A percentile compares a stretch with the other conserved stretches of the same genome.
phyloP scores from a whole-genome alignment of 768 basidiomycete species.

The Boletus tomentosulus region DNA sequence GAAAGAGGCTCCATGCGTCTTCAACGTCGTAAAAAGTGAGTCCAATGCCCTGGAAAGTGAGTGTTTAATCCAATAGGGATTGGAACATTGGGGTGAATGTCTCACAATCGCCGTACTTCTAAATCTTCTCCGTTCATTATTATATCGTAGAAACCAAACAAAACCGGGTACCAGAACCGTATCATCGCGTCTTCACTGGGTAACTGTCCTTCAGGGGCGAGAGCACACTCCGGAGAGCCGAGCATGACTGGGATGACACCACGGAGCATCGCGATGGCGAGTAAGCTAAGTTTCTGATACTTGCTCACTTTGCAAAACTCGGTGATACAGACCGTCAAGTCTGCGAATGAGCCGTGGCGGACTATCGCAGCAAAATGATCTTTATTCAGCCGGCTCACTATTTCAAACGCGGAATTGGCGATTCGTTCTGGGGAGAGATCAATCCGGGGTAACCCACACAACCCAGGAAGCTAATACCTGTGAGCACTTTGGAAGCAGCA shows the following conservation, averaged over 20 bases:
- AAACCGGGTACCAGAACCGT: constrained; percentile 93
- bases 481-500: constrained; percentile 88
- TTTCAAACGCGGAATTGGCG: constrained; percentile 91
- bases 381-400: constrained; percentile 86
- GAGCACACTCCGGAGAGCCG: constrained; percentile 64
- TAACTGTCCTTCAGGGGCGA: constrained; percentile 31
- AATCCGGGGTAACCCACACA: neutral
- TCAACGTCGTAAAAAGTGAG: constrained; percentile 90
- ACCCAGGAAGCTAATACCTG: constrained; percentile 47
- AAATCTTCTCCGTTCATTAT: constrained; percentile 99
- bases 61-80: constrained; percentile 7
- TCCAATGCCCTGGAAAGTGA: constrained; percentile 74
- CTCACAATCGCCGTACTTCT: constrained; percentile 93
- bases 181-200: constrained; percentile 83
- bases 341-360: constrained; percentile 90
- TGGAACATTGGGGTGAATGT: constrained; percentile 10
- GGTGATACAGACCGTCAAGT: constrained; percentile 94
- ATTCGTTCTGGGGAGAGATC: constrained; percentile 63
- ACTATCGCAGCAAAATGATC: constrained; percentile 92
- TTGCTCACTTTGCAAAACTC: constrained; percentile 99
- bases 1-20: constrained; percentile 81
- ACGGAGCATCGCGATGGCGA: constrained; percentile 95
- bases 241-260: constrained; percentile 93
- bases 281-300: constrained; percentile 95
- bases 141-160: constrained; percentile 98